Conservation (phyloP, 2,329 filamentous ascomycete species). For the Fusarium sp. region DNA sequence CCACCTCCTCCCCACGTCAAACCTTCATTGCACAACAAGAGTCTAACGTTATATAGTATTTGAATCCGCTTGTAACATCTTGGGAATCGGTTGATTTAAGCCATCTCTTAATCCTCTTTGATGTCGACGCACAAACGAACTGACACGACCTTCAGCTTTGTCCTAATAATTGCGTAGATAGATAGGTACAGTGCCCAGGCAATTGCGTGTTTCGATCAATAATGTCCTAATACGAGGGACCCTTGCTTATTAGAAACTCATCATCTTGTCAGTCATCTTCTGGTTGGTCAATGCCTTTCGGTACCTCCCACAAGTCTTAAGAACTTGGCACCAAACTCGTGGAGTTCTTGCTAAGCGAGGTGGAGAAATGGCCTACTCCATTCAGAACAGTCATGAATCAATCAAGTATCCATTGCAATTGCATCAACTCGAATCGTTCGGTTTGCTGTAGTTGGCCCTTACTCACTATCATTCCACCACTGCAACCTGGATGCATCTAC, state of each 20-base stretch:
- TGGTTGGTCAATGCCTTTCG: slow-evolving; percentile 27
- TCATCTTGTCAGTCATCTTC: not conserved
- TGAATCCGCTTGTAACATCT: too few relatives aligned
- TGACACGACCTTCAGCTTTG: too few relatives aligned
- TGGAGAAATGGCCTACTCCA: slow-evolving; percentile 3
- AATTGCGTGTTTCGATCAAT: not conserved
- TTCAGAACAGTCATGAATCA: too few relatives aligned
- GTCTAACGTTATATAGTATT: too few relatives aligned
- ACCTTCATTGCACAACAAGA: not conserved
- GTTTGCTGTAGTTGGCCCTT: not conserved
- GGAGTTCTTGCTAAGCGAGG: slow-evolving; percentile 17
- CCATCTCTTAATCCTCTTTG: too few relatives aligned
- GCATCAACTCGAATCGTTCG: too few relatives aligned
- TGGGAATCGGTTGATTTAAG: too few relatives aligned
- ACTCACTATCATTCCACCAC: not conserved
- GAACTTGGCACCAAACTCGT: not conserved
- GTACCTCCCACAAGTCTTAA: not conserved
- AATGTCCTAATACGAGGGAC: not conserved
- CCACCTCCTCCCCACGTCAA: slow-evolving; percentile 1
- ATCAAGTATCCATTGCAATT: not conserved
- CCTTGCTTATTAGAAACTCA: not conserved
- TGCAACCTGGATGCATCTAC: not conserved
- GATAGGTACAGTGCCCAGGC: not conserved
- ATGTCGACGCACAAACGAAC: too few relatives aligned
- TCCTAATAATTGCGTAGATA: too few relatives aligned